A percentile compares a stretch with the other conserved stretches of the same genome.
These are phyloP conservation scores for Colletotrichum filicis DNA, from an alignment of 2,329 filamentous ascomycete species.

Conservation along the genomic window DNA sequence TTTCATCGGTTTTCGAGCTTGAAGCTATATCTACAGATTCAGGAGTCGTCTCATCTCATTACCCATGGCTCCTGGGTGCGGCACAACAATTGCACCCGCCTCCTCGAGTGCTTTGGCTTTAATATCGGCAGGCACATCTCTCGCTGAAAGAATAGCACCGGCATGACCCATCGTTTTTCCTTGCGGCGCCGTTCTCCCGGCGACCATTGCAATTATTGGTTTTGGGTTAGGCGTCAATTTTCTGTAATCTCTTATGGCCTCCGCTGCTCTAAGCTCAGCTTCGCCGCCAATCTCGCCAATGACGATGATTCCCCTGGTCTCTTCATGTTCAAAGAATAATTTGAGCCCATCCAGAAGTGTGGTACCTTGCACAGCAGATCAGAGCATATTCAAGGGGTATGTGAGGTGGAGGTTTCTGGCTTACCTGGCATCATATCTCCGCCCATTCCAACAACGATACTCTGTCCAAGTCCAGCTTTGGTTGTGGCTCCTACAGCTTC, in stretches of 20 bases:
- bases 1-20: no score
- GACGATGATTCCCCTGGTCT: constrained; percentile 77
- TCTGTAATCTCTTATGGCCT: constrained; percentile 75
- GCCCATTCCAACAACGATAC: constrained; percentile 80
- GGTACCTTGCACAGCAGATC: constrained; percentile 52
- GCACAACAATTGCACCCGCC: constrained; percentile 50
- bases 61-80: constrained; percentile 52
- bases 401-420: background rate
- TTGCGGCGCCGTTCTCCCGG: constrained; percentile 69
- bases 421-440: constrained; percentile 77
- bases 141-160: constrained; percentile 64
- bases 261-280: constrained; percentile 76
- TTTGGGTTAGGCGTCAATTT: constrained; percentile 69
- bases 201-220: constrained; percentile 72
- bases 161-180: constrained; percentile 79
- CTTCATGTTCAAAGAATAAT: constrained; percentile 73
- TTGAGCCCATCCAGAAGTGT: constrained; percentile 77
- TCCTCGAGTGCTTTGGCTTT: constrained; percentile 48
- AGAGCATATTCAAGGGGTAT: background rate
- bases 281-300: constrained; percentile 79
- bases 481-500: constrained; percentile 82
- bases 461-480: constrained; percentile 79
- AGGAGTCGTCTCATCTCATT: constrained; percentile 47
- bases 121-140: constrained; percentile 44
- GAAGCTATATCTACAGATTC: background rate